Evolutionary conservation across 495 filamentous ascomycete species (phyloP).

Genomic region (Astrothelium macrocarpum): DNA sequence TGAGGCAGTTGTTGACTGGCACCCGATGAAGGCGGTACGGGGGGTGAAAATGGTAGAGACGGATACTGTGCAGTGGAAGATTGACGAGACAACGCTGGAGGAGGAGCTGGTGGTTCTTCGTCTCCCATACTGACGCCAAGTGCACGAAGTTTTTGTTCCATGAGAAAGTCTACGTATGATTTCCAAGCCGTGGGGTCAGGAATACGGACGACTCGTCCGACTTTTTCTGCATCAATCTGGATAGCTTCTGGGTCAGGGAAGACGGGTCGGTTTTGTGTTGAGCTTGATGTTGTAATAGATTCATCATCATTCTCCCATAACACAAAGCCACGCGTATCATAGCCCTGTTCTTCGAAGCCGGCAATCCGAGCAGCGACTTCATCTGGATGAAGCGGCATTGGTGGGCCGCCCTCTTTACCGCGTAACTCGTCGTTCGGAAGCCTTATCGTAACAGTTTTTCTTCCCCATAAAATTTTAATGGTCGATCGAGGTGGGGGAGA

Average conservation of each 20-base stretch:
- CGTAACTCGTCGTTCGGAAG: conserved; percentile 14
- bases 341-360: conserved; percentile 65
- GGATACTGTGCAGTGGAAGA: conserved; percentile 51
- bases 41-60: conserved; percentile 62
- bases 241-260: conserved; percentile 62
- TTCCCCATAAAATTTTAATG: conserved; percentile 17
- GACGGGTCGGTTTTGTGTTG: conserved; percentile 53
- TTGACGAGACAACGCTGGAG: conserved; percentile 44
- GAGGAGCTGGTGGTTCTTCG: conserved; percentile 50
- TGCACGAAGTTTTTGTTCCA: conserved; percentile 83
- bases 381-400: conserved; percentile 48
- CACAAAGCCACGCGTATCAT: conserved; percentile 61
- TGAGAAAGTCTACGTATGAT: conserved; percentile 65
- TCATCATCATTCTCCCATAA: conserved; percentile 5
- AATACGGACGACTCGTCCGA: conserved; percentile 54
- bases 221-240: conserved; percentile 41
- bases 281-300: not conserved
- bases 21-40: conserved; percentile 54
- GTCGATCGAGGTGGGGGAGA: conserved; percentile 6
- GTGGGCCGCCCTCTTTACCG: conserved; percentile 30
- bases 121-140: conserved; percentile 74
- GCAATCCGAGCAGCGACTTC: conserved; percentile 58
- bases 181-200: conserved; percentile 77
- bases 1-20: conserved; percentile 41
- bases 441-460: conserved; percentile 22